Conservation (phyloP, 495 filamentous ascomycete genomes). For the Trichoderma erinaceum region DNA sequence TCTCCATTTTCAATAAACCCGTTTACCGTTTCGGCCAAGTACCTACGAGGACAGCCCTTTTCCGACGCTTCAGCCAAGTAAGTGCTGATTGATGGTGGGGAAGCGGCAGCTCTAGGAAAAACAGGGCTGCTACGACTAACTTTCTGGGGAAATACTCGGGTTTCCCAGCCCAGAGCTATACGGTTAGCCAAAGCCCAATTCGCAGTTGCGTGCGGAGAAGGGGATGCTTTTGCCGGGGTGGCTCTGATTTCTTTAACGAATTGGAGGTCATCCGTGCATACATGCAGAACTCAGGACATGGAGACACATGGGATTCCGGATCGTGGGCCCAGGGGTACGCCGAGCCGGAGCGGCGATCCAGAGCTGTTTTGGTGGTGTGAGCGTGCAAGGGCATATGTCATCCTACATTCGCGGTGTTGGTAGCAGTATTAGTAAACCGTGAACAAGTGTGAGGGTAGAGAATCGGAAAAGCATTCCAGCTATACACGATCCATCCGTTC, state of each 20-base stretch:
- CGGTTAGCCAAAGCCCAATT: neutral
- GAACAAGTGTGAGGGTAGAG: neutral
- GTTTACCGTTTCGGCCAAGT: neutral
- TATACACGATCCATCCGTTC: too few species aligned
- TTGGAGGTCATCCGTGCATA: too few species aligned
- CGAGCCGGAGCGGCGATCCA: neutral
- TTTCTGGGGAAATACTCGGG: slow-evolving; percentile 9
- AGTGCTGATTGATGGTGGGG: slow-evolving; percentile 9
- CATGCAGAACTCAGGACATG: too few species aligned
- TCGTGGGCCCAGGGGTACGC: neutral
- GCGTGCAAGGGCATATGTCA: neutral
- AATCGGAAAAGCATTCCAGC: too few species aligned
- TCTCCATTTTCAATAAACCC: too few species aligned
- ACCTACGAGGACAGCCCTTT: neutral
- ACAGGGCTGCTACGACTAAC: neutral
- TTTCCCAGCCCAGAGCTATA: too few species aligned
- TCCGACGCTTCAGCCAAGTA: neutral
- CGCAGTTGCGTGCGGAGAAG: neutral
- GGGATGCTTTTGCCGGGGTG: neutral
- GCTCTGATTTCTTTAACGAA: neutral
- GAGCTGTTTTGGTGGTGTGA: neutral
- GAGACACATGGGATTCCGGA: neutral
- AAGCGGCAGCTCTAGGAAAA: neutral
- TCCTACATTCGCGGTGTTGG: neutral
- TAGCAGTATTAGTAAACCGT: neutral